Base-by-base conservation (phyloP, 352 stramenopile genomes). In the Pythium oligandrum region DNA sequence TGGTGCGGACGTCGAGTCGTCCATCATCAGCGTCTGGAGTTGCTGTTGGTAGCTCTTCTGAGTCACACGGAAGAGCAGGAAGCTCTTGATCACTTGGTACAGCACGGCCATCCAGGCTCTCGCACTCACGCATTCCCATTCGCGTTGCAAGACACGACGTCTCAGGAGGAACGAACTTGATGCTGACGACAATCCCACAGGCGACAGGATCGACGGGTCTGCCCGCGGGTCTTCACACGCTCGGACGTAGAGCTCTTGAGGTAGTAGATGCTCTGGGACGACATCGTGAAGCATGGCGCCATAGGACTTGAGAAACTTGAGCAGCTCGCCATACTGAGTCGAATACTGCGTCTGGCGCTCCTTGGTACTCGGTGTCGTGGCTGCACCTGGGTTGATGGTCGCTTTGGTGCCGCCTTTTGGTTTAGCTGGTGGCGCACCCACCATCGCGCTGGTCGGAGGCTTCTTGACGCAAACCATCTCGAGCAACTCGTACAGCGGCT, bases 11-110 rank as follows among this genome's bases (percentile, higher is more conserved):
- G 38, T 42, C 7, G 38, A 42, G 7, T 8, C 7, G 7, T 42
- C 38, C 7, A 12, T 1, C 7, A 42, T 8, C 17, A 47, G 50
- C 1, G 40, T 33, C 10, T 66, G 51, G 44, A 12, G 38, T 42
- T 81, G 73, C 45, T 73, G 62, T 5, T 66, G 57, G 35, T 96
- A 94, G 3, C 69, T 65, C 52, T 96, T 96, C 36, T 71, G 80
- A 3, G 87, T 97, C 38, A 98, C 84, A 3, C 93, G 74, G 33
- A 80, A 87, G 1, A 98, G 63, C 36, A 98, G 59, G 59, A 98
- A 98, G 38, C 96, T 92, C 51, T 97, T 96, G 56, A 98, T 72
- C 4, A 93, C 73, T 56, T 98, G 90, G 37, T 92, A 90, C 12
- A 97, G 49, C 5, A 97, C 73, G 48, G 85, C 82, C 64, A 94